Evolutionary conservation across 441 rosid genomes (phyloP).

Genomic region (Rhodomyrtus psidioides): DNA sequence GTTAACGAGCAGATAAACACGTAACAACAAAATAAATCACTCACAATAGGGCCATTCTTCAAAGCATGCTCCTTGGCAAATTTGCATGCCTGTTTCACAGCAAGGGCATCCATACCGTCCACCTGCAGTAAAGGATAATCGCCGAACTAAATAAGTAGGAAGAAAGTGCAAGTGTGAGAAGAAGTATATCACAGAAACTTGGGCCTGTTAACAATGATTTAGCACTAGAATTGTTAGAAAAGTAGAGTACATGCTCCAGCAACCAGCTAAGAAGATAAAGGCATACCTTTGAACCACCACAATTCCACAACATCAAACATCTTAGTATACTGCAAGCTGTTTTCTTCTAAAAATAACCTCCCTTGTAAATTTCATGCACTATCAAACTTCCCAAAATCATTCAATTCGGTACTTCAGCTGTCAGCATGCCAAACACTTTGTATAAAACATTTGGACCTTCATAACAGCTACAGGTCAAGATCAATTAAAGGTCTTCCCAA

Average conservation of each 20-base stretch:
- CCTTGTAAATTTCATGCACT: neutral
- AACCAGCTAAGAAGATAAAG: neutral
- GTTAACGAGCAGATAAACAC: neutral
- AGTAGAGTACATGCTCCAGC: neutral
- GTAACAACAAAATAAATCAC: constrained; percentile 10
- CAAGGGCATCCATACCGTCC: constrained; percentile 95
- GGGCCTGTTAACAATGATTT: neutral
- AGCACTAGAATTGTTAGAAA: neutral
- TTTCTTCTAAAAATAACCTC: neutral
- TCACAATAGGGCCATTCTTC: constrained; percentile 93
- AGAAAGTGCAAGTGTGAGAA: neutral
- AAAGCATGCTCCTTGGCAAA: constrained; percentile 87
- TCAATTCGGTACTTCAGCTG: neutral
- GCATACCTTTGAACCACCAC: neutral
- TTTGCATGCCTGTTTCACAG: constrained; percentile 94
- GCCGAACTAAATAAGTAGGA: neutral
- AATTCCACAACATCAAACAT: neutral
- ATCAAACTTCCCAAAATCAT: neutral
- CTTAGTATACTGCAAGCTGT: neutral
- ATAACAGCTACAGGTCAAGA: neutral
- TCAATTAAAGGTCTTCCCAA: neutral
- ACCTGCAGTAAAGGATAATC: constrained; percentile 33
- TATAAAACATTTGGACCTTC: neutral
- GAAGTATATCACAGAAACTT: neutral
- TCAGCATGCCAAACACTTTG: neutral